Conservation (phyloP, 768 basidiomycete genomes). For the Pisolithus tinctorius region DNA sequence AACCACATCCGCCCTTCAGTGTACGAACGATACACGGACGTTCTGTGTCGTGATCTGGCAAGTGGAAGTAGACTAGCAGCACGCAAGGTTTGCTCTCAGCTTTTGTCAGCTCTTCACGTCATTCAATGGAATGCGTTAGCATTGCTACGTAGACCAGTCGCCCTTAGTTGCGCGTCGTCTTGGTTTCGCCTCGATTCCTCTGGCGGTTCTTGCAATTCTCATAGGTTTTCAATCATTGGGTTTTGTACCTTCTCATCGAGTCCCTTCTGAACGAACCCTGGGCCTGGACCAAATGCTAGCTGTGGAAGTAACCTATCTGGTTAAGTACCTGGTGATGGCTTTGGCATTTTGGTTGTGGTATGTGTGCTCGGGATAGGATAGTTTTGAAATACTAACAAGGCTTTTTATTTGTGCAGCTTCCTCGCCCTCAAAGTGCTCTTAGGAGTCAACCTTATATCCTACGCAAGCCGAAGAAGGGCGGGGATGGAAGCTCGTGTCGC, state of each 20-base stretch:
- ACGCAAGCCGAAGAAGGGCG: constrained; percentile 64
- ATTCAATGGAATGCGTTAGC: constrained; percentile 35
- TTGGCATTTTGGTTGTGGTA: constrained; percentile 83
- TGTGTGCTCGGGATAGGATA: constrained; percentile 24
- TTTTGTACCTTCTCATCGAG: constrained; percentile 48
- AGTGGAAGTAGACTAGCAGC: constrained; percentile 64
- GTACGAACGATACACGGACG: constrained; percentile 92
- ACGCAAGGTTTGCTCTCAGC: constrained; percentile 48
- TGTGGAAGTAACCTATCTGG: constrained; percentile 44
- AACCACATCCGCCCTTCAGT: constrained; percentile 95
- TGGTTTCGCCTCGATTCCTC: constrained; percentile 88
- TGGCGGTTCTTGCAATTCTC: constrained; percentile 77
- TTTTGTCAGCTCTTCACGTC: background rate
- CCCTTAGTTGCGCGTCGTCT: constrained; percentile 89
- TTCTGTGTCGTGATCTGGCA: constrained; percentile 88
- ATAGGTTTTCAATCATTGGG: constrained; percentile 67
- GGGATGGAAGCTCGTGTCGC: constrained; percentile 74
- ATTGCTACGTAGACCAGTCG: constrained; percentile 91
- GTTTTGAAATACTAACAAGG: background rate
- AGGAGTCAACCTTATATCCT: constrained; percentile 80
- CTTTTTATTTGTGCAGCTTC: constrained; percentile 38
- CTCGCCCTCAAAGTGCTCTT: constrained; percentile 89
- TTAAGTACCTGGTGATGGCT: constrained; percentile 61
- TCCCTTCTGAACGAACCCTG: constrained; percentile 33
- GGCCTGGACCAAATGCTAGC: constrained; percentile 32